A percentile compares a stretch with the other conserved stretches of the same genome.
phyloP scores from a whole-genome alignment of 371 early-diverging fungal genomes.

The Syncephalastrum sp. region DNA sequence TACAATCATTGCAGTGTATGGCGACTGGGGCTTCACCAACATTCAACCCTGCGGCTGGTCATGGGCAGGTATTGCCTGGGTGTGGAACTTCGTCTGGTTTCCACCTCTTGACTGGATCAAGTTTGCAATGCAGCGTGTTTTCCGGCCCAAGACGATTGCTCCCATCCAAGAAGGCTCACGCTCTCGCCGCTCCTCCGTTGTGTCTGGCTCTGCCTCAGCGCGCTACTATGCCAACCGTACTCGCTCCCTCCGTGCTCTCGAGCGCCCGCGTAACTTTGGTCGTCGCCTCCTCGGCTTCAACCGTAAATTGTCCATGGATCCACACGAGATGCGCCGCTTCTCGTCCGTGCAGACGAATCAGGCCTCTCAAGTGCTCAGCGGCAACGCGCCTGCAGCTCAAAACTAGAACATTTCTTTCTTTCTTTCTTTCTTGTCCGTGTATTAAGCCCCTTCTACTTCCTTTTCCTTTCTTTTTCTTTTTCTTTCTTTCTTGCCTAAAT shows the following conservation, averaged over 20 bases:
- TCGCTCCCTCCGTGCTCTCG: constrained; percentile 37
- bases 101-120: constrained; percentile 73
- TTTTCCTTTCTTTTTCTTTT: neutral
- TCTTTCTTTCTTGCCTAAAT: neutral
- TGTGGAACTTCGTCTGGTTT: constrained; percentile 80
- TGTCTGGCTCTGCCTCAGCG: constrained; percentile 35
- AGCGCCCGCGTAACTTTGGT: constrained; percentile 40
- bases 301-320: constrained; percentile 42
- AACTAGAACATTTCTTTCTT: constrained; percentile 1
- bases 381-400: constrained; percentile 2
- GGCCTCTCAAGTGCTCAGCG: constrained; percentile 40
- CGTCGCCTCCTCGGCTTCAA: constrained; percentile 28
- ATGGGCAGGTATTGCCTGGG: constrained; percentile 66
- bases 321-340: constrained; percentile 55
- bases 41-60: constrained; percentile 55
- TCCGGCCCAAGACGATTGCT: constrained; percentile 36
- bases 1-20: constrained; percentile 57
- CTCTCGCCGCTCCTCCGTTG: constrained; percentile 31
- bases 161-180: constrained; percentile 6
- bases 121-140: constrained; percentile 63
- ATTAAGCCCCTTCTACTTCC: constrained; percentile 1
- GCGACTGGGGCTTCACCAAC: constrained; percentile 57
- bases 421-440: neutral
- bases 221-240: constrained; percentile 49
- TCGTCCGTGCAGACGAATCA: constrained; percentile 42